Conservation (phyloP, 352 stramenopile species). For the Pythium utonaiense region DNA sequence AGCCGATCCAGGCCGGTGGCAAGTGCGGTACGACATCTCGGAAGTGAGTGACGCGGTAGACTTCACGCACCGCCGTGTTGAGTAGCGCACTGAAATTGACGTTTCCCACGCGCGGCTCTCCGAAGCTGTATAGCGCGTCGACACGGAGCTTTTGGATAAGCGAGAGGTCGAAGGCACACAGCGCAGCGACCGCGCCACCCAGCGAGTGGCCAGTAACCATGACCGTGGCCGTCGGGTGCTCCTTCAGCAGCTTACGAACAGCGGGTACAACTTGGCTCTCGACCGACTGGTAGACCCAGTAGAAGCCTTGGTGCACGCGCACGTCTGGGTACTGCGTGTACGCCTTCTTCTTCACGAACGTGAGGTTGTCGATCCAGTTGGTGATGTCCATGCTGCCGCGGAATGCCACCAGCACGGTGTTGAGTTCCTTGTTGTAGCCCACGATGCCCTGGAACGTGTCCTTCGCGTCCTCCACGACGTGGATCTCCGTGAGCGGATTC, state of each 20-base stretch:
- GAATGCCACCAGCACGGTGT: constrained; percentile 69
- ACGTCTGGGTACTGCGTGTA: constrained; percentile 62
- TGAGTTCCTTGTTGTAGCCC: constrained; percentile 52
- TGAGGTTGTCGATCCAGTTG: constrained; percentile 87
- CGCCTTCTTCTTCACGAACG: constrained; percentile 68
- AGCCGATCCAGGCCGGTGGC: constrained; percentile 72
- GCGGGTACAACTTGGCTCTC: constrained; percentile 39
- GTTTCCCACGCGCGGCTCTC: constrained; percentile 75
- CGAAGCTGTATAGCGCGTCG: constrained; percentile 63
- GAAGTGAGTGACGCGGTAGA: constrained; percentile 77
- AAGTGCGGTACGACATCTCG: constrained; percentile 75
- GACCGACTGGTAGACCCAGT: constrained; percentile 74
- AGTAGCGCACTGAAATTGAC: constrained; percentile 53
- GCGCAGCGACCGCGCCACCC: constrained; percentile 60
- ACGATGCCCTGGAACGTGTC: constrained; percentile 80
- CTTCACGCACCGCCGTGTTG: constrained; percentile 46
- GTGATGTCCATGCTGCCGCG: constrained; percentile 77
- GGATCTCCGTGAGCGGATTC: constrained; percentile 37
- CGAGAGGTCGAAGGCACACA: constrained; percentile 74
- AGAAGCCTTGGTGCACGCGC: constrained; percentile 74
- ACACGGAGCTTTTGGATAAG: constrained; percentile 58
- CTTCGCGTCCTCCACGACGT: constrained; percentile 62
- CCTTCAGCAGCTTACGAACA: constrained; percentile 29
- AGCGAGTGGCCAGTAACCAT: constrained; percentile 76
- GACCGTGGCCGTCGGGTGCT: constrained; percentile 42